Evolutionary conservation across 2,329 filamentous ascomycete genomes (phyloP), one percentile per base, ranked within the genome.

Genomic region (Cladosporium sp.): DNA sequence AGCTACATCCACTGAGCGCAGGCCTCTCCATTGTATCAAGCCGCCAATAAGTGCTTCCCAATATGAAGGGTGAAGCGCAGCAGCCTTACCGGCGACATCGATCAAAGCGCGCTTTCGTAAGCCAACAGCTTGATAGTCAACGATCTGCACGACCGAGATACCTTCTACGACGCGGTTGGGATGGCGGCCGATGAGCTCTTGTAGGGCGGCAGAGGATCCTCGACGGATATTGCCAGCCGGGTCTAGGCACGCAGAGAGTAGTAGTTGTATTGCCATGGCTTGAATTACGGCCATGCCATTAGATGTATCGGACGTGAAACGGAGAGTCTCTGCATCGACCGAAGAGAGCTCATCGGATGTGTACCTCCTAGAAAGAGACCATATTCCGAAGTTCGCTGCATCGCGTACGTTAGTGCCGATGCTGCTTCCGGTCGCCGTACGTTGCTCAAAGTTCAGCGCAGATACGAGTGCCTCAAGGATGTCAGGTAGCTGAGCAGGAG

Each of bases 361-460:
- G 61, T 97, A 99, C 49, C 92, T 85, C 50, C 93, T 80, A 18
- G 92, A 89, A 7, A 97, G 68, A 1, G 91, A 87, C 93, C 93
- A 99, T 18, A 97, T 85, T 6, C 93, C 93, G 66, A 97, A 99
- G 66, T 91, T 96, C 3, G 93, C 89, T 11, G 93, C 92, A 71
- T 99, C 93, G 41, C 93, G 83, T 13, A 99, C 91, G 59, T 95
- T 96, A 1, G 88, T 86, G 2, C 93, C 93, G 9, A 92, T 77
- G 3, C 89, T 91, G 11, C 80, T 83, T n/a, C 93, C 92, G 3
- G 89, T 89, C 0, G 89, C 81, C 40, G 86, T 88, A 52, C 91
- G 80, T 62, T 96, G 89, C 68, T 99, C 91, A 64, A 97, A 99
- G 1, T 84, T 83, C 20, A 97, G 75, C 0, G 89, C 91, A 8